Conservation (phyloP, 2,329 filamentous ascomycete genomes). For the Paramyrothecium sp. region DNA sequence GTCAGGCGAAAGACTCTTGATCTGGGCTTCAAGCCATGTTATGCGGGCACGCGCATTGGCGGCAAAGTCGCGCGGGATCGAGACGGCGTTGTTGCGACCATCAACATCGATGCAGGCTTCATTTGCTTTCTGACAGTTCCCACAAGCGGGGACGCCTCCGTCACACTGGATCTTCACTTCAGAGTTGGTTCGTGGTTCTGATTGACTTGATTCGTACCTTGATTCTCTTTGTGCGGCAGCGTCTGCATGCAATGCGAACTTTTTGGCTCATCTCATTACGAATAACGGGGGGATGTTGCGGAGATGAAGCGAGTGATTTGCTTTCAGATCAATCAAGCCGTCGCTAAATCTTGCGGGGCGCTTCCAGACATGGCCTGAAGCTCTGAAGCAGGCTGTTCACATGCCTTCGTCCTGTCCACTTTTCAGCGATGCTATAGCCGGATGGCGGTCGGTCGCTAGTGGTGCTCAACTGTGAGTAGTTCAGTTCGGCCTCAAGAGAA, state of each 20-base stretch:
- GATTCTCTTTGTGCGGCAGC: constrained; percentile 32
- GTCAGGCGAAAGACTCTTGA: constrained; percentile 11
- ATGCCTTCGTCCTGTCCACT: too few relatives aligned
- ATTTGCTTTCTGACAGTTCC: constrained; percentile 32
- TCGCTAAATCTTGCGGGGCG: too few relatives aligned
- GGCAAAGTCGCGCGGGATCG: constrained; percentile 30
- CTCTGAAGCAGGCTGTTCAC: too few relatives aligned
- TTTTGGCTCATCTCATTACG: constrained; percentile 20
- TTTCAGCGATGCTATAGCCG: too few relatives aligned
- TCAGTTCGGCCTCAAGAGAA: too few relatives aligned
- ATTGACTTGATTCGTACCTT: constrained; percentile 21
- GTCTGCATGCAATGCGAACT: constrained; percentile 33
- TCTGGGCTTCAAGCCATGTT: not conserved
- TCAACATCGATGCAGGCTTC: constrained; percentile 35
- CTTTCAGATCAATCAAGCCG: too few relatives aligned
- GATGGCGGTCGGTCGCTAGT: too few relatives aligned
- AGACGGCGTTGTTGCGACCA: constrained; percentile 28
- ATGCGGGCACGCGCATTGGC: not conserved
- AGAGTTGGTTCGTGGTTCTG: not conserved
- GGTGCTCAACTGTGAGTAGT: too few relatives aligned
- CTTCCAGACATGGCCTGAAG: too few relatives aligned
- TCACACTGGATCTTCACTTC: constrained; percentile 25
- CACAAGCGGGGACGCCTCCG: constrained; percentile 33
- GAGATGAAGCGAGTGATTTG: too few relatives aligned
- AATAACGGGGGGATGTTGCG: too few relatives aligned